Base-by-base conservation (phyloP, 164 flowering plant genomes). In the Echeveria elegans region DNA sequence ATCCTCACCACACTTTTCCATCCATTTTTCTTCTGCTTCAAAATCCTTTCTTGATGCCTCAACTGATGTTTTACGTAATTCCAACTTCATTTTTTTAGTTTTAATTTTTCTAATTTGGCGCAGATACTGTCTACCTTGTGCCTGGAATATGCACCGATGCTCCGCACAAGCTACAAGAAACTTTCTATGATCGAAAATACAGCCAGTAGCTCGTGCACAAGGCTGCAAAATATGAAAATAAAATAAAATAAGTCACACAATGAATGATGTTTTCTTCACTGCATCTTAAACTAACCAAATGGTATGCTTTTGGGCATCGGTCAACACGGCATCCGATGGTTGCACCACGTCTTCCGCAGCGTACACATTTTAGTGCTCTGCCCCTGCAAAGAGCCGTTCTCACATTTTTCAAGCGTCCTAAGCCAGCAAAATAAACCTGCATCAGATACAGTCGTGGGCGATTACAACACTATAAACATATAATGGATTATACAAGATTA, bases 281-380 rank as follows among this genome's bases (percentile, higher is more conserved):
- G 19, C 66, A 71, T 47, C 14, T 34, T 23, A 34, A 79, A 81
- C 88, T 32, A 64, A 88, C 99, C 93, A 94, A 68, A 82, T 94
- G 99, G 73, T 94, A 94, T 63, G 97, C 89, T 82, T 80, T 91
- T 7, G 97, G 96, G 76, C 99, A 94, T 36, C 99, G 82, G 78
- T 94, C 99, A 70, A 91, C 97, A 63, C 97, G 99, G 58, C 99
- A 94, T 31, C 99, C 99, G 76, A 88, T 86, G 58, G 99, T 94
- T 75, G 99, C 99, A 53, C 99, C 96, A 36, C 88, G 88, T 79
- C 96, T 85, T 76, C 92, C 95, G 79, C 99, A 94, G 64, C 92
- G 92, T 56, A 80, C 89, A 82, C 99, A 94, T 74, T 94, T 94
- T 75, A 94, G 71, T 43, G 88, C 84, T 70, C 88, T 88, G 77